Evolutionary conservation across 2,329 filamentous ascomycete species (phyloP).

Genomic region (Dothiorella sarmentorum): DNA sequence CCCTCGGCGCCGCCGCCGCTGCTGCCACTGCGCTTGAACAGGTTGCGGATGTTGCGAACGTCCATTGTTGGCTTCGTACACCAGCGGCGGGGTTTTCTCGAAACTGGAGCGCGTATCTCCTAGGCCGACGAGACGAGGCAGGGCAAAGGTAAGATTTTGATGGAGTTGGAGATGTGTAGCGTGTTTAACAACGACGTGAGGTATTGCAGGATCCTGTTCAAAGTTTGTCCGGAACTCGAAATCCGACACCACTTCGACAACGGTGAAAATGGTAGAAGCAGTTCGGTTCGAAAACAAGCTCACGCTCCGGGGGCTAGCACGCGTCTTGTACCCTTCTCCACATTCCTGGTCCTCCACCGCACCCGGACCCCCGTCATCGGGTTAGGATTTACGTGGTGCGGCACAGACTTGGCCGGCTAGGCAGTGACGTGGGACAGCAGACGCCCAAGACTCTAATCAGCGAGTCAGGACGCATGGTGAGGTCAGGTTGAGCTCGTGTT

Average conservation of each 20-base stretch:
- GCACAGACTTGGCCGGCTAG: conserved; percentile 3
- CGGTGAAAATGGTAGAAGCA: background rate
- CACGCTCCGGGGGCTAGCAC: background rate
- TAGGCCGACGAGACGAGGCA: background rate
- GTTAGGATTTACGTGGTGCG: background rate
- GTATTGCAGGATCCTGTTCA: no score
- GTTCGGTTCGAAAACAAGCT: conserved; percentile 5
- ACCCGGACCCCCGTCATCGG: background rate
- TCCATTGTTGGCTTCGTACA: background rate
- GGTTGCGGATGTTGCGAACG: background rate
- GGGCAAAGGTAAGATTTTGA: background rate
- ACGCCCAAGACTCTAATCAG: background rate
- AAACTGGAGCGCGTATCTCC: background rate
- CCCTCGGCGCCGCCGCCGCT: conserved; percentile 5
- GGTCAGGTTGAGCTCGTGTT: background rate
- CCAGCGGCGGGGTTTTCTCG: background rate
- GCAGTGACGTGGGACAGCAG: background rate
- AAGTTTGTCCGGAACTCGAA: background rate
- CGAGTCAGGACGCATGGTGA: background rate
- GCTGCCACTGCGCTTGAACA: conserved; percentile 4
- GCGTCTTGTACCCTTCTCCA: background rate
- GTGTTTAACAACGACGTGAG: no score
- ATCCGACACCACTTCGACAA: background rate
- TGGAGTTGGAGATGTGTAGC: rapidly evolving
- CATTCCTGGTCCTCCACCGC: no score